Evolutionary conservation across 345 rosid genomes (phyloP), one percentile per base, ranked within the genome.

Genomic region (Lumnitzera racemosa): DNA sequence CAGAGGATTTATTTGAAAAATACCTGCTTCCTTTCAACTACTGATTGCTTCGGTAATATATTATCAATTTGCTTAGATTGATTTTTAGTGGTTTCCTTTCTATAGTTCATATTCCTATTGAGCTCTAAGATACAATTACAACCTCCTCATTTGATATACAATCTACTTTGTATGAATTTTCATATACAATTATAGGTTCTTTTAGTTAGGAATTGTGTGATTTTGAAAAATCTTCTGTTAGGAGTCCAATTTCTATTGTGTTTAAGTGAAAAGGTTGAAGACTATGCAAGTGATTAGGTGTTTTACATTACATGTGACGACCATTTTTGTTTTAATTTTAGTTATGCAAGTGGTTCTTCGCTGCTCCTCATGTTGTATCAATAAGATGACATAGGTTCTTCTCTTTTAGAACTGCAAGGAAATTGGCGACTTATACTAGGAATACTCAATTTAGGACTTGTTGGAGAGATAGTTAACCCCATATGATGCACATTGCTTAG

Each of bases 351-450:
- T 49, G 36, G 70, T 67, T 63, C 80, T 76, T 54, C 71, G 63
- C 4, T 96, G 77, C 31, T 77, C 90, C 13, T 74, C 77, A n/a
- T 71, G 73, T 64, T 65, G 66, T 1, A 91, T 73, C 31, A 87
- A 41, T 10, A 91, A 82, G 66, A 91, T 77, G 43, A 85, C 86
- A n/a, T 67, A 78, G n/a, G 96, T 89, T 43, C 78, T n/a, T 75
- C 95, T 1, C 20, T 60, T 65, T 61, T 80, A 17, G 82, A 78
- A 55, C 83, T 79, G n/a, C 76, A 69, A 65, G 53, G 56, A 17
- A 66, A 75, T 58, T 69, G 72, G 8, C 92, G 80, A 55, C 90
- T 84, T 0, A 59, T n/a, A 59, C 59, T 66, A 7, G 61, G 67
- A 47, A 72, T 52, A 52, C 54, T 57, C 56, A 65, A 58, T 59